Base-by-base conservation (phyloP, 1,284 basidiomycete species). In the Neolentinus lepideus region DNA sequence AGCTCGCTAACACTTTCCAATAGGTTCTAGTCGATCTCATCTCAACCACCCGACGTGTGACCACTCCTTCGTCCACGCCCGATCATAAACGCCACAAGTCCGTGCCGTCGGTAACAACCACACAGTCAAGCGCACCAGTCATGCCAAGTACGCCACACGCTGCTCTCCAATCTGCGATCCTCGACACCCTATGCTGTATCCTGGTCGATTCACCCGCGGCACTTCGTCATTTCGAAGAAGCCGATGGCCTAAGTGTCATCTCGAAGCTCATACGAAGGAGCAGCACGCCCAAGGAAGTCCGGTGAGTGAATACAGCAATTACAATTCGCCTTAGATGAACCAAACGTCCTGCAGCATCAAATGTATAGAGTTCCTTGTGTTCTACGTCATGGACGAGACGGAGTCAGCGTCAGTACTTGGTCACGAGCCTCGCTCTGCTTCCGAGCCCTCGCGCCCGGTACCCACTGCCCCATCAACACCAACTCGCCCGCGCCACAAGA, bases 311-410 rank as follows among this genome's bases (percentile, higher is more conserved):
- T 29, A 12, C 51, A 10, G 33, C 14, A 3, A 36, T 31, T 12
- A 19, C 27, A 22, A 16, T 2, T 21, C 16, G 21, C 11, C 8
- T 50, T 1, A 1, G 10, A 11, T 16, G 1, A 14, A 24, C 3
- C 48, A n/a, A 6, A 25, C 22, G 27, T 21, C 38, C 22, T 19
- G 19, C 56, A 94, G 92, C 62, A 94, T 95, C 88, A 94, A 95
- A 73, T 94, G 91, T 61, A 77, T 95, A 24, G 93, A 95, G 66
- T 93, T 95, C 63, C 72, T 96, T 3, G 94, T 94, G 68, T 95
- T 94, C 67, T 96, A 95, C 67, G 77, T 96, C 3, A 74, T 94
- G 53, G 92, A 94, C 58, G 92, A 95, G 67, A 77, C 77, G 0
- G 64, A 71, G 16, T 61, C 71, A 19, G 55, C 52, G 21, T 38